Evolutionary conservation across 2,329 filamentous ascomycete genomes (phyloP), one percentile per base, ranked within the genome.

Genomic region (Nothomitra cinnamomea): DNA sequence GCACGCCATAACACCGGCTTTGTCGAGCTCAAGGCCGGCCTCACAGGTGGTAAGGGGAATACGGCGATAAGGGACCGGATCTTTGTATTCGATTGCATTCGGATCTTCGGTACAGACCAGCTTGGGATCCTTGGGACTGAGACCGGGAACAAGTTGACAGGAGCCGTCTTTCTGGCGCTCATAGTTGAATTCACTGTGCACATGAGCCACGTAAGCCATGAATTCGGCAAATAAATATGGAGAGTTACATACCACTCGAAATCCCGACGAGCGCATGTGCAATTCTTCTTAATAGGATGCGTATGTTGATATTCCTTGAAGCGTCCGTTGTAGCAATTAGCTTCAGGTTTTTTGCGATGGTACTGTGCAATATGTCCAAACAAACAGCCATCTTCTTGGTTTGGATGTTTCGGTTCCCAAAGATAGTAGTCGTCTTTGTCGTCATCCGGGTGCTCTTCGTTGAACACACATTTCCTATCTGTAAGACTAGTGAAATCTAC

Each of bases 301-400:
- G 90, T 72, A 58, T 81, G 79, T 58, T 80, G 73, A 58, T 32
- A 32, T 10, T 32, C 94, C 77, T 57, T 76, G 77, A 64, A 78
- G 76, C 28, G 28, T 52, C 83, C 81, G 61, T 95, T 95, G 73
- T 82, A 95, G 71, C 92, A 98, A 49, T 83, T 70, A 19, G 75
- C 73, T 15, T 82, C 79, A n/a, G 74, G 68, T 67, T 85, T 89
- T 77, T 96, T 98, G 65, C 92, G 86, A 62, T 94, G 79, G 63
- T 95, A 98, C 63, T 86, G 78, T 28, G 89, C 81, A 55, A 86
- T 77, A 64, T 96, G 94, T 1, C 92, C 92, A 62, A 98, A 98
- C 1, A 98, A 74, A 66, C 92, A 98, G 60, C 88, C 80, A 58
- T 87, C 74, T 7, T 84, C 70, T 58, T 85, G 77, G 56, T 82